Conservation (phyloP, 2,329 filamentous ascomycete species). For the Dichotomopilus funicola region DNA sequence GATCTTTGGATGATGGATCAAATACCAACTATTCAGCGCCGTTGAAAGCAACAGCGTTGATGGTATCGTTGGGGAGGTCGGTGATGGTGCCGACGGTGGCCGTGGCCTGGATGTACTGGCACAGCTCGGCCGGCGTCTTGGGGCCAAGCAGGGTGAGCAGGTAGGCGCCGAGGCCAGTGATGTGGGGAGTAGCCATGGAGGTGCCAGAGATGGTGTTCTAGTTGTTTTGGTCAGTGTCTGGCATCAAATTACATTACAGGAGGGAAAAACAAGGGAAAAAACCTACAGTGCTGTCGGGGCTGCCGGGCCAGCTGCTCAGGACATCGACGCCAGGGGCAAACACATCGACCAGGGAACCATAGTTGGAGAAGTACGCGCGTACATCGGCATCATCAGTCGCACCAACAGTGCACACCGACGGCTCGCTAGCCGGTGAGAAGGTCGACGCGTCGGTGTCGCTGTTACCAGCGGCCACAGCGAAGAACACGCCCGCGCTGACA, state of each 20-base stretch:
- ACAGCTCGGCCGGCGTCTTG: conserved; percentile 39
- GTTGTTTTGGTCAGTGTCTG: background rate
- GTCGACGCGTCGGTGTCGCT: conserved; percentile 33
- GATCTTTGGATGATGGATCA: too few species aligned
- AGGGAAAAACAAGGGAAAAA: background rate
- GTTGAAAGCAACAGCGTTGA: conserved; percentile 51
- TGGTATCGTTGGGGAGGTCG: conserved; percentile 35
- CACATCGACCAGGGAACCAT: conserved; percentile 42
- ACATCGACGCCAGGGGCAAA: conserved; percentile 45
- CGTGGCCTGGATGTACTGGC: conserved; percentile 38
- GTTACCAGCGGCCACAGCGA: conserved; percentile 52
- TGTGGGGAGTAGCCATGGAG: conserved; percentile 31
- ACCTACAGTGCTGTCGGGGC: conserved; percentile 19
- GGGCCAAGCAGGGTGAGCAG: conserved; percentile 37
- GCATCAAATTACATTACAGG: background rate
- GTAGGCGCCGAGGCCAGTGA: conserved; percentile 33
- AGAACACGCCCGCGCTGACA: conserved; percentile 41
- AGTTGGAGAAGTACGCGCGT: conserved; percentile 44
- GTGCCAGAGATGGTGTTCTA: conserved; percentile 42
- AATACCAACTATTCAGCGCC: conserved; percentile 25
- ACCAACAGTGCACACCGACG: conserved; percentile 46
- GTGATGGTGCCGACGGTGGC: conserved; percentile 37
- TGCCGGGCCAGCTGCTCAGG: conserved; percentile 42
- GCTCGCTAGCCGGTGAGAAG: conserved; percentile 42
- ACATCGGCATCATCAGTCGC: conserved; percentile 37